Percentiles rank a stretch among this genome's conserved stretches.
Evolutionary conservation across 78 protist genomes (phyloP).

Genomic region (Polysphondylium violaceum): DNA sequence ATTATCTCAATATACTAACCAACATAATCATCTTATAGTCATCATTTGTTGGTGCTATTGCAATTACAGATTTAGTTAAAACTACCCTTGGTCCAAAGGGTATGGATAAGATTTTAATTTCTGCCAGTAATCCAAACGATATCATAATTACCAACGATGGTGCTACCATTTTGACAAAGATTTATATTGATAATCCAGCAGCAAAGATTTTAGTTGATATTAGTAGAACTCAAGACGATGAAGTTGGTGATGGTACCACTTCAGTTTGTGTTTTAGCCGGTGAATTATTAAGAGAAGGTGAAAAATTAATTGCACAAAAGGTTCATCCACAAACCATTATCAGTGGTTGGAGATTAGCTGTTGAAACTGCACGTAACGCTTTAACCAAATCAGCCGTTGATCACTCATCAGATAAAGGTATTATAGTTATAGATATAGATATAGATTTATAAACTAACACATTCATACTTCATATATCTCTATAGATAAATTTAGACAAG

Average conservation of each 20-base stretch:
- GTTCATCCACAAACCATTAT: slow-evolving; percentile 99
- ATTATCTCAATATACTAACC: background rate
- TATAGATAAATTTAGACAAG: slow-evolving; percentile 88
- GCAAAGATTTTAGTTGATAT: slow-evolving; percentile 96
- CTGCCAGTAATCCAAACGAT: slow-evolving; percentile 68
- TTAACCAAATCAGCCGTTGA: slow-evolving; percentile 85
- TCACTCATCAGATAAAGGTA: slow-evolving; percentile 76
- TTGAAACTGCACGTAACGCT: slow-evolving; percentile 90
- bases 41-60: slow-evolving; percentile 96
- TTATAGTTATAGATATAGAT: background rate
- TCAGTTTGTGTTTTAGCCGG: slow-evolving; percentile 97
- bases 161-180: slow-evolving; percentile 98
- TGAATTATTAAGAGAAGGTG: slow-evolving; percentile 98
- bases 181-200: slow-evolving; percentile 97
- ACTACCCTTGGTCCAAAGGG: slow-evolving; percentile 99
- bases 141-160: slow-evolving; percentile 98
- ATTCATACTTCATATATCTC: background rate
- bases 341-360: slow-evolving; percentile 93
- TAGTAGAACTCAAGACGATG: slow-evolving; percentile 97
- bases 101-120: slow-evolving; percentile 99
- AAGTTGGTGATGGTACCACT: slow-evolving; percentile 99
- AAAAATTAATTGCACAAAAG: slow-evolving; percentile 91
- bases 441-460: background rate
- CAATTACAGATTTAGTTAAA: slow-evolving; percentile 98
- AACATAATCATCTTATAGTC: slow-evolving; percentile 13